Percentiles rank a stretch among this genome's conserved stretches.
Conservation (phyloP, 352 stramenopile species). For the Sclerospora graminicola region DNA sequence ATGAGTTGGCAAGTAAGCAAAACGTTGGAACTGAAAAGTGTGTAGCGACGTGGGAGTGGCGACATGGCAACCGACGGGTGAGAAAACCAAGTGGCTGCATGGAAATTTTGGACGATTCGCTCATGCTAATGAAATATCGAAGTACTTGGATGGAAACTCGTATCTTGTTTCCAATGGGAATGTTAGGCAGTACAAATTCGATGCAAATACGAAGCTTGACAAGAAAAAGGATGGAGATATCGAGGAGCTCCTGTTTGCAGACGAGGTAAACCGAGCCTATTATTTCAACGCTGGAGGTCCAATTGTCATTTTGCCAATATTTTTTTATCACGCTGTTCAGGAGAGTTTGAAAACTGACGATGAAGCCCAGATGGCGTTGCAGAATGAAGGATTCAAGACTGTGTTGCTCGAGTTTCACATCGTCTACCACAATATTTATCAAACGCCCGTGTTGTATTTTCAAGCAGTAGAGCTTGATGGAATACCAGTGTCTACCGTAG, state of each 20-base stretch:
- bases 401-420: slow-evolving; percentile 74
- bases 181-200: not conserved
- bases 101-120: not conserved
- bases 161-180: slow-evolving; percentile 60
- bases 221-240: slow-evolving; percentile 3
- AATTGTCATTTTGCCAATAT: not conserved
- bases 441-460: slow-evolving; percentile 70
- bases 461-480: slow-evolving; percentile 30
- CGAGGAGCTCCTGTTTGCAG: slow-evolving; percentile 7
- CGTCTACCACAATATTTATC: slow-evolving; percentile 69
- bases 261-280: slow-evolving; percentile 7
- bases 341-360: slow-evolving; percentile 3
- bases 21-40: not conserved
- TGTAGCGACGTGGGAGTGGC: slow-evolving; percentile 47
- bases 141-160: slow-evolving; percentile 53
- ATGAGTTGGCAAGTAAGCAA: slow-evolving; percentile 12
- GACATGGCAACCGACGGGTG: slow-evolving; percentile 37
- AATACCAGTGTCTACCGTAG: slow-evolving; percentile 12
- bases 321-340: slow-evolving; percentile 1
- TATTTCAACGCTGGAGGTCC: not conserved
- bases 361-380: not conserved
- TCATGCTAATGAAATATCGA: slow-evolving; percentile 2
- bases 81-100: not conserved
- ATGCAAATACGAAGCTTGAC: not conserved
- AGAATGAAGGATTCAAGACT: slow-evolving; percentile 7